Evolutionary conservation across 2,329 filamentous ascomycete genomes (phyloP).

Genomic region (Alternaria rosae): DNA sequence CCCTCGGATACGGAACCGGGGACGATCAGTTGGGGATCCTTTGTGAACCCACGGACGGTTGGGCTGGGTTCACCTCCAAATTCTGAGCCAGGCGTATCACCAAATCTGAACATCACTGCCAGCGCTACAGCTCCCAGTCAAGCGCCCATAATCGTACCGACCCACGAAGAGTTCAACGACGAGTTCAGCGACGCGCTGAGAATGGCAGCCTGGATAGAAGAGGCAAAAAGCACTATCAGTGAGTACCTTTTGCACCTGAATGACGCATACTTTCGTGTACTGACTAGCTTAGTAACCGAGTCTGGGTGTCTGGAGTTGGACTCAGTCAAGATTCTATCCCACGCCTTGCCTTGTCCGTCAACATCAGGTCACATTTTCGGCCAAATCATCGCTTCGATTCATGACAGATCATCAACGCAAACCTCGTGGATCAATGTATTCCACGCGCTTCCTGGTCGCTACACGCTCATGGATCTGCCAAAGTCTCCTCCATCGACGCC

Average conservation of each 20-base stretch:
- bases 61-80: conserved; percentile 51
- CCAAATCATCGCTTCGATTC: conserved; percentile 63
- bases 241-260: conserved; percentile 17
- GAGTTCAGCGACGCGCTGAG: conserved; percentile 30
- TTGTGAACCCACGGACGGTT: conserved; percentile 46
- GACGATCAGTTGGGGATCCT: conserved; percentile 50
- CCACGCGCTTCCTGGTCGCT: conserved; percentile 68
- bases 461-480: conserved; percentile 67
- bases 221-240: conserved; percentile 44
- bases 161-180: conserved; percentile 11
- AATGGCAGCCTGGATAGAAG: conserved; percentile 43
- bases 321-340: conserved; percentile 65
- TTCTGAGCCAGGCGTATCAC: conserved; percentile 48
- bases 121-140: conserved; percentile 30
- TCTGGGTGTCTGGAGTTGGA: conserved; percentile 44
- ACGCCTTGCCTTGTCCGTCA: conserved; percentile 66
- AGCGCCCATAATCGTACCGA: conserved; percentile 38
- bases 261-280: neutral
- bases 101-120: conserved; percentile 31
- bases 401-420: conserved; percentile 59
- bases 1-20: conserved; percentile 55
- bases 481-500: conserved; percentile 70
- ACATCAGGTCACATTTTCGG: conserved; percentile 60
- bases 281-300: conserved; percentile 39
- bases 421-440: conserved; percentile 70